Evolutionary conservation across 2,329 filamentous ascomycete genomes (phyloP), one percentile per base, ranked within the genome.

Genomic region (Elsinoe fawcettii): DNA sequence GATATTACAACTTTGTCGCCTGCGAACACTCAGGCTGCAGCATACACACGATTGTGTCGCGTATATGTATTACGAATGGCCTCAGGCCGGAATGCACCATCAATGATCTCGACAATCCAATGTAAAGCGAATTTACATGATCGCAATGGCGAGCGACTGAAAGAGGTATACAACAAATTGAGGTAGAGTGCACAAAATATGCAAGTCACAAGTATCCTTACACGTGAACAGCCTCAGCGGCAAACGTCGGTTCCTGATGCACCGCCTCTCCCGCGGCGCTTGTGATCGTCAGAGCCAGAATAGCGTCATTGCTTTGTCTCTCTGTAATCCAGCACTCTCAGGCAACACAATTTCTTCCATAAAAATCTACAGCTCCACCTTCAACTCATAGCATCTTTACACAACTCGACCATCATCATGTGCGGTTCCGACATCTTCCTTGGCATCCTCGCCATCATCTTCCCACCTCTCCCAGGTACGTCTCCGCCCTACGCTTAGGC

Each of bases 341-440:
- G 49, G 30, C 30, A 53, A 36, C 30, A 25, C 49, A 16, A n/a
- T 53, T 37, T 22, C 16, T 7, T 30, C 5, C 20, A 8, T 37
- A 53, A 14, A 34, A 20, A 53, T 34, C n/a, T n/a, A 20, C 25
- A 11, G 8, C 30, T 39, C 34, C 20, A 14, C 34, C 14, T 27
- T 25, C 12, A 11, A 51, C 16, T 14, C 5, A 34, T 14, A 7
- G 34, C 49, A 11, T 16, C 22, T 22, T 18, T n/a, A 5, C 20
- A 5, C 8, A 47, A 25, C 46, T 43, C 46, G 23, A 57, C 54
- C 9, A 58, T 16, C 61, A 75, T 16, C 43, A 83, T 83, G 80
- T 83, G 80, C 69, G 74, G 79, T 66, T 77, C 78, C 65, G 81
- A 84, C 70, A 74, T 82, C 63, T 83, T 84, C 65, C 73, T 84